Conservation (phyloP, 2,329 filamentous ascomycete genomes). For the Ciborinia camelliae region DNA sequence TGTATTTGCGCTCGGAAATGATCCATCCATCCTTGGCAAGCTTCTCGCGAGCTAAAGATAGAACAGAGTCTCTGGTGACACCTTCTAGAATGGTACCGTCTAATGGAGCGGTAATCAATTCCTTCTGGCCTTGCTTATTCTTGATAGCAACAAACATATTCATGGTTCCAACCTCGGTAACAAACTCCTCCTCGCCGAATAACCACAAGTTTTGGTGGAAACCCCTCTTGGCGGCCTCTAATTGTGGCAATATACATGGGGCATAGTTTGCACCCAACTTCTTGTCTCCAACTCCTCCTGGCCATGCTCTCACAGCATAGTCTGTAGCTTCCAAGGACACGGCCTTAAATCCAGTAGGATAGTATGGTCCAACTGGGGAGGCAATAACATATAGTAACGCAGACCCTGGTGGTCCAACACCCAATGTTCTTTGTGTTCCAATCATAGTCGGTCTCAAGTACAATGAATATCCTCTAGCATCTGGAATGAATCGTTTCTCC, state of each 20-base stretch:
- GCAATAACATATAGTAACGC: slow-evolving; percentile 94
- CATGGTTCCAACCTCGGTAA: slow-evolving; percentile 98
- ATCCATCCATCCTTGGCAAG: slow-evolving; percentile 84
- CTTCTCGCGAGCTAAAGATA: slow-evolving; percentile 80
- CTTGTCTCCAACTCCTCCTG: slow-evolving; percentile 94
- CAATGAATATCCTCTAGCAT: slow-evolving; percentile 82
- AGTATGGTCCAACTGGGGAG: slow-evolving; percentile 95
- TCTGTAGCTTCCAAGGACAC: slow-evolving; percentile 92
- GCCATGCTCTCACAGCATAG: slow-evolving; percentile 96
- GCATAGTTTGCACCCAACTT: slow-evolving; percentile 99
- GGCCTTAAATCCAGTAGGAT: slow-evolving; percentile 97
- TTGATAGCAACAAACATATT: slow-evolving; percentile 89
- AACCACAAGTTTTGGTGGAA: slow-evolving; percentile 99
- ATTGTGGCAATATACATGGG: slow-evolving; percentile 96
- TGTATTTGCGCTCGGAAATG: slow-evolving; percentile 84
- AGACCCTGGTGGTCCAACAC: slow-evolving; percentile 86
- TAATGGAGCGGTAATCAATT: slow-evolving; percentile 90
- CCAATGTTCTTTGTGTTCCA: slow-evolving; percentile 90
- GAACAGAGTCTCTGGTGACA: slow-evolving; percentile 86
- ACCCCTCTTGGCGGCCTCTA: slow-evolving; percentile 83
- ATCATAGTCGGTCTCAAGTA: slow-evolving; percentile 97
- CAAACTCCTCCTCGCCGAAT: slow-evolving; percentile 90
- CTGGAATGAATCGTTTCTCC: slow-evolving; percentile 86
- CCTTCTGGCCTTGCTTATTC: slow-evolving; percentile 83
- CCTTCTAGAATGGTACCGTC: slow-evolving; percentile 96